phyloP scores from a whole-genome alignment of 2,329 filamentous ascomycete species.

The Lasiodiplodia gonubiensis region DNA sequence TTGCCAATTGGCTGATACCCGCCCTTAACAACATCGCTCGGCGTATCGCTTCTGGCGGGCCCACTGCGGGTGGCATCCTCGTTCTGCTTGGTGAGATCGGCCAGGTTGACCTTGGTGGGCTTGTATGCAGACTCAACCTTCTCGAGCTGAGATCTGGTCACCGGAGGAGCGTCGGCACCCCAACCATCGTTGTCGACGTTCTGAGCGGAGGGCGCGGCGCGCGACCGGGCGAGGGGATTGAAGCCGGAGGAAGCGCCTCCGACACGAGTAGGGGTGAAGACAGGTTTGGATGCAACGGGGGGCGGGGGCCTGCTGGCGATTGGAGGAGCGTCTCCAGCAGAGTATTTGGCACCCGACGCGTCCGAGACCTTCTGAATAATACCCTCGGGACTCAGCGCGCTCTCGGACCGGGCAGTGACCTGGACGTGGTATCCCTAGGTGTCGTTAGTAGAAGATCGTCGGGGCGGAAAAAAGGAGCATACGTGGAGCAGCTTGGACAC shows the following conservation, averaged over 20 bases:
- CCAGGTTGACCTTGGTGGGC: slow-evolving; percentile 93
- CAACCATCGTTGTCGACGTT: slow-evolving; percentile 84
- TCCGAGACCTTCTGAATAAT: slow-evolving; percentile 95
- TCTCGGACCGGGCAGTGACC: slow-evolving; percentile 90
- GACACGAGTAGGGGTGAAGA: slow-evolving; percentile 79
- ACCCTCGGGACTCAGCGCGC: slow-evolving; percentile 82
- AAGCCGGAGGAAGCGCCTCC: slow-evolving; percentile 55
- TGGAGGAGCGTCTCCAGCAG: slow-evolving; percentile 65
- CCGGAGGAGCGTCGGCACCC: slow-evolving; percentile 90
- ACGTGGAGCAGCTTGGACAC: slow-evolving; percentile 91
- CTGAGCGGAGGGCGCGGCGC: slow-evolving; percentile 61
- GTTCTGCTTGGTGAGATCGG: slow-evolving; percentile 77
- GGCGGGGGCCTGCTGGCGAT: slow-evolving; percentile 65
- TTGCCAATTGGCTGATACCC: slow-evolving; percentile 94
- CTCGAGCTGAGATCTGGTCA: slow-evolving; percentile 84
- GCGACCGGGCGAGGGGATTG: slow-evolving; percentile 69
- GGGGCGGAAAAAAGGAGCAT: slow-evolving; percentile 35
- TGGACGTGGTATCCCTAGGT: slow-evolving; percentile 91
- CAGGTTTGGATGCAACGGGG: slow-evolving; percentile 83
- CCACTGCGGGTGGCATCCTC: slow-evolving; percentile 69
- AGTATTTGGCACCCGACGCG: slow-evolving; percentile 94
- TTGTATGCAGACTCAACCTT: slow-evolving; percentile 93
- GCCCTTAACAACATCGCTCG: slow-evolving; percentile 75
- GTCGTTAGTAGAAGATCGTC: not conserved
- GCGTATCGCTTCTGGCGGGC: slow-evolving; percentile 45